Conservation (phyloP, 192 early-diverging fungal species). For the Mortierella antarctica region DNA sequence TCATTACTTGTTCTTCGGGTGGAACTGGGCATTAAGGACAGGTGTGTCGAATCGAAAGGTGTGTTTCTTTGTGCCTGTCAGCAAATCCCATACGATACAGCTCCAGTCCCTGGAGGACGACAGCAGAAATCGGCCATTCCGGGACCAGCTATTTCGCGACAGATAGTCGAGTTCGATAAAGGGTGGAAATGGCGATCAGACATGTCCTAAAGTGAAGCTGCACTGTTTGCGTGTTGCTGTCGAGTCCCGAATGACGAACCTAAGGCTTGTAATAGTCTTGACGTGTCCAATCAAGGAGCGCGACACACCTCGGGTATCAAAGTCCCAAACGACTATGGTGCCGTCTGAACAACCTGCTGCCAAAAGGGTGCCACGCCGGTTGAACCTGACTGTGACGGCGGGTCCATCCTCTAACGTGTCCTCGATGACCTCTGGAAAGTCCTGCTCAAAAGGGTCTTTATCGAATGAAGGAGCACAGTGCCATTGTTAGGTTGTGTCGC, state of each 20-base stretch:
- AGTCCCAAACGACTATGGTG: conserved; percentile 84
- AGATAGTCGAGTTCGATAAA: not conserved
- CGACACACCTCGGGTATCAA: conserved; percentile 84
- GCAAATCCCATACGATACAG: conserved; percentile 91
- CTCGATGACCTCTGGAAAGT: conserved; percentile 84
- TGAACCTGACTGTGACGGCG: conserved; percentile 78
- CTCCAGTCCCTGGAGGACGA: conserved; percentile 84
- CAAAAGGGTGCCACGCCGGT: conserved; percentile 81
- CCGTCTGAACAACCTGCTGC: conserved; percentile 88
- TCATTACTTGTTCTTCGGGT: conserved; percentile 79
- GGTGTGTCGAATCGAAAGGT: conserved; percentile 77
- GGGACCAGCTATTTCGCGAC: conserved; percentile 74
- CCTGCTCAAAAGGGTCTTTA: conserved; percentile 80
- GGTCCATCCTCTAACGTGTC: conserved; percentile 79
- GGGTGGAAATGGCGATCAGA: not conserved
- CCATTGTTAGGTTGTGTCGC: not conserved
- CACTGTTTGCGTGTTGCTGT: not conserved
- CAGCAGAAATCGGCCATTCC: conserved; percentile 80
- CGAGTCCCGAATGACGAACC: conserved; percentile 55
- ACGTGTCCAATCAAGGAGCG: conserved; percentile 81
- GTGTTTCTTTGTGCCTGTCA: conserved; percentile 60
- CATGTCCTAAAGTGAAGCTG: no score
- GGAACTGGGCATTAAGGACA: conserved; percentile 77
- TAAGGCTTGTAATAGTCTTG: conserved; percentile 77
- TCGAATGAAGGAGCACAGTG: not conserved